These are phyloP conservation scores for Russula abietina DNA, from an alignment of 768 basidiomycete genomes.

Conservation along the genomic window DNA sequence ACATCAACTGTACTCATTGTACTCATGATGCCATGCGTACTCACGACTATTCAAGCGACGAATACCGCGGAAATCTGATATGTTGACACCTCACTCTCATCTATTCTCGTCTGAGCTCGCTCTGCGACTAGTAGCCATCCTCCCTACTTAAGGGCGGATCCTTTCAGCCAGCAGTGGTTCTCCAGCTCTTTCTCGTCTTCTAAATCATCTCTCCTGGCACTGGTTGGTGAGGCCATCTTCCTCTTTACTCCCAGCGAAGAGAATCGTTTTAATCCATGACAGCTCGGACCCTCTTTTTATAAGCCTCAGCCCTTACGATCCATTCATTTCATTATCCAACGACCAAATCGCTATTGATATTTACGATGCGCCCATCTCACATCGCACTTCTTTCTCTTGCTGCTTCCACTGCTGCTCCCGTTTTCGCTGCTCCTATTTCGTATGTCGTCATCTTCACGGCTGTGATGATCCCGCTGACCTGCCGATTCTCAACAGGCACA, in stretches of 20 bases:
- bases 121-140: not conserved
- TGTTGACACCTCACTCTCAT: too few relatives aligned
- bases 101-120: not conserved
- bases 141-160: not conserved
- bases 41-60: not conserved
- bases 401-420: not conserved
- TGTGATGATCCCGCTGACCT: not conserved
- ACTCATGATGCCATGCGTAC: too few relatives aligned
- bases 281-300: not conserved
- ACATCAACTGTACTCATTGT: too few relatives aligned
- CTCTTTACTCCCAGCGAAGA: not conserved
- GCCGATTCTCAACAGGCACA: not conserved
- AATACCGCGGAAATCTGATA: too few relatives aligned
- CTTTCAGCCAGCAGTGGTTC: not conserved
- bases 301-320: not conserved
- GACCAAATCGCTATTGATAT: not conserved
- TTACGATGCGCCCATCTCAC: slow-evolving; percentile 4
- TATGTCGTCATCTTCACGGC: not conserved
- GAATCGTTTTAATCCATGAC: not conserved
- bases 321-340: not conserved
- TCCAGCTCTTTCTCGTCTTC: not conserved
- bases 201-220: not conserved
- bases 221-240: slow-evolving; percentile 4
- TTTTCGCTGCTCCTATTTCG: slow-evolving; percentile 1
- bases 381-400: not conserved